Evolutionary conservation across 2,329 filamentous ascomycete species (phyloP), one percentile per base, ranked within the genome.

Genomic region (Colletotrichum sansevieriae): DNA sequence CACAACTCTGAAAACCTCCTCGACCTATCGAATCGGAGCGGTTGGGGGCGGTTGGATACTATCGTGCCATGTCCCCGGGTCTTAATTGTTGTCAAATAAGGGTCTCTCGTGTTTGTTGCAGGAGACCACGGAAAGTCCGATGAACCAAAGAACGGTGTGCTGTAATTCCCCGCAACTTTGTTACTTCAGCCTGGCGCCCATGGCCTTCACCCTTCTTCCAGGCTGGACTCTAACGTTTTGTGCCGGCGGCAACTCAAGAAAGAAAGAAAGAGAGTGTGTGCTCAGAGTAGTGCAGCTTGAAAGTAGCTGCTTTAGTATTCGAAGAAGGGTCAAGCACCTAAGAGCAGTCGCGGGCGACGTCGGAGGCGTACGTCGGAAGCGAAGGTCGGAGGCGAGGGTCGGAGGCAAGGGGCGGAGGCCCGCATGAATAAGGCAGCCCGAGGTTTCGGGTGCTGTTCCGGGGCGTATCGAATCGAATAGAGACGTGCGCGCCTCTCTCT

Each of bases 31-130:
- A 35, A 18, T 22, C 9, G 43, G 25, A 25, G 25, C 3, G 29
- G 60, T 29, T 29, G 25, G 4, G 4, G 22, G 22, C 37, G 37
- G 65, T 43, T 63, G 49, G 43, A 33, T 12, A 56, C 29, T 43
- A 66, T 63, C 58, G 43, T 66, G 51, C 49, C 64, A 63, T 63
- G 43, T 25, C 51, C 59, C 44, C 35, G 59, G 60, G 64, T 52
- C 59, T 63, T 64, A 52, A 39, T 58, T n/a, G 43, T 35, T 22
- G 25, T 43, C 51, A 33, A 57, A 59, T 63, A 63, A 56, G 58
- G 64, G 41, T 22, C 25, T 63, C 25, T 67, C 60, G 52, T 52
- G 59, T 62, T 62, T 67, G 29, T 37, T 46, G 52, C 35, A 52
- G 43, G 37, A 29, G 29, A 47, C 18, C 39, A 56, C 51, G 61